Conservation (phyloP, 2,329 filamentous ascomycete genomes). For the Aphanoascus verrucosus region DNA sequence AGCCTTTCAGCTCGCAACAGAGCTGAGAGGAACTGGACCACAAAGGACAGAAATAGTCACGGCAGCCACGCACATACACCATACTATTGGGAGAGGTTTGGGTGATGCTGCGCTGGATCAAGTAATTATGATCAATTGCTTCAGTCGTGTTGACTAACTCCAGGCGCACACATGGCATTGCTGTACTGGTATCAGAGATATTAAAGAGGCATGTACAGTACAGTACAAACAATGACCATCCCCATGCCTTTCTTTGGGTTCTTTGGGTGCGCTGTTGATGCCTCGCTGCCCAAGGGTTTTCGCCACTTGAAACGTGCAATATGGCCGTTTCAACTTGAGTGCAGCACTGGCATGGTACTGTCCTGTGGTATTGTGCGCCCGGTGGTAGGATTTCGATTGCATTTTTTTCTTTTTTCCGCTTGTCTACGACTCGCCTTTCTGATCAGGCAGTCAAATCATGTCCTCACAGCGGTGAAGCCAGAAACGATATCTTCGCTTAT, state of each 20-base stretch:
- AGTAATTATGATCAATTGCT: neutral
- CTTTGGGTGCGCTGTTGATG: no score
- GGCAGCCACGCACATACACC: neutral
- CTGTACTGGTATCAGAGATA: neutral
- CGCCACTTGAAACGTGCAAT: slow-evolving; percentile 3
- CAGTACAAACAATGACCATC: neutral
- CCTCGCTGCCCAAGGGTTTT: neutral
- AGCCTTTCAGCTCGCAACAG: no score
- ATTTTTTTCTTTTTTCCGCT: neutral
- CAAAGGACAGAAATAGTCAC: neutral
- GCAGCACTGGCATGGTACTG: neutral
- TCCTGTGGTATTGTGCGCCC: neutral
- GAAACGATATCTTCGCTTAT: neutral
- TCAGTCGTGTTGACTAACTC: no score
- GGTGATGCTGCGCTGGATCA: neutral
- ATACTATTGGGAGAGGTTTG: neutral
- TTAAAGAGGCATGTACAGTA: no score
- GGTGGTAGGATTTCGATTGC: neutral
- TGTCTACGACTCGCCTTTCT: no score
- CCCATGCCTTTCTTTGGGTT: neutral
- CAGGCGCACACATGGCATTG: neutral
- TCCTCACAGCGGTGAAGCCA: neutral
- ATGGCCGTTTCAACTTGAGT: neutral
- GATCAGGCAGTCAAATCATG: no score
- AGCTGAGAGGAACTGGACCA: neutral